These are phyloP conservation scores for Aspergillus piperis DNA, from an alignment of 2,329 filamentous ascomycete species.

Conservation along the genomic window DNA sequence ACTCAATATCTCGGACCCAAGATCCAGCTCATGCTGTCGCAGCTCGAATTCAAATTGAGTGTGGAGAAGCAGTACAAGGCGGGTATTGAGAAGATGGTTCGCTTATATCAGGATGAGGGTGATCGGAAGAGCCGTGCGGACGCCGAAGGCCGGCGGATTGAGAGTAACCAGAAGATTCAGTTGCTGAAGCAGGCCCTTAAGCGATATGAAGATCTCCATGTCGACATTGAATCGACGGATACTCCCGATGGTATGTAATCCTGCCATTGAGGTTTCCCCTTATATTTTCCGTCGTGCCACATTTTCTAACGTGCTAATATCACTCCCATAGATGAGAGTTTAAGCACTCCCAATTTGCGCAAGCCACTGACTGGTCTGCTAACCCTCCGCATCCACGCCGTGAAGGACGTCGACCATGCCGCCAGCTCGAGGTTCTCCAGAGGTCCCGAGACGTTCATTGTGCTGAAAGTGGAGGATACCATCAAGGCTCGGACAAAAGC, in stretches of 20 bases:
- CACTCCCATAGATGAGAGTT: conserved; percentile 74
- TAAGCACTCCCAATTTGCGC: conserved; percentile 90
- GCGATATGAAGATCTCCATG: conserved; percentile 94
- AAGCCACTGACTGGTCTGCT: conserved; percentile 94
- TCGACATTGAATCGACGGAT: conserved; percentile 82
- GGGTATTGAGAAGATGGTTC: conserved; percentile 98
- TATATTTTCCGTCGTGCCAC: not conserved
- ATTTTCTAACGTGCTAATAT: conserved; percentile 25
- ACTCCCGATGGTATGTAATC: conserved; percentile 69
- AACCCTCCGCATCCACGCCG: conserved; percentile 79
- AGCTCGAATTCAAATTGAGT: conserved; percentile 97
- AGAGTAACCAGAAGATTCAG: conserved; percentile 98
- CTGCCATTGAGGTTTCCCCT: not conserved
- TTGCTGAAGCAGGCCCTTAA: conserved; percentile 93
- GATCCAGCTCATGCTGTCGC: conserved; percentile 98
- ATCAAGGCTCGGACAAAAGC: conserved; percentile 85
- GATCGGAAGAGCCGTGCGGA: conserved; percentile 94
- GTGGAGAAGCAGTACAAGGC: conserved; percentile 99
- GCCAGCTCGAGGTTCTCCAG: conserved; percentile 79
- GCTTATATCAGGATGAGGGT: conserved; percentile 94
- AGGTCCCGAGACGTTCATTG: conserved; percentile 91
- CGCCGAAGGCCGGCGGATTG: conserved; percentile 82
- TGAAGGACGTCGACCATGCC: conserved; percentile 93
- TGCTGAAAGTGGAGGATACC: conserved; percentile 94
- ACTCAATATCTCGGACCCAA: conserved; percentile 92